Evolutionary conservation across 257 asterid genomes (phyloP).

Genomic region (Solanum gandarillasii): DNA sequence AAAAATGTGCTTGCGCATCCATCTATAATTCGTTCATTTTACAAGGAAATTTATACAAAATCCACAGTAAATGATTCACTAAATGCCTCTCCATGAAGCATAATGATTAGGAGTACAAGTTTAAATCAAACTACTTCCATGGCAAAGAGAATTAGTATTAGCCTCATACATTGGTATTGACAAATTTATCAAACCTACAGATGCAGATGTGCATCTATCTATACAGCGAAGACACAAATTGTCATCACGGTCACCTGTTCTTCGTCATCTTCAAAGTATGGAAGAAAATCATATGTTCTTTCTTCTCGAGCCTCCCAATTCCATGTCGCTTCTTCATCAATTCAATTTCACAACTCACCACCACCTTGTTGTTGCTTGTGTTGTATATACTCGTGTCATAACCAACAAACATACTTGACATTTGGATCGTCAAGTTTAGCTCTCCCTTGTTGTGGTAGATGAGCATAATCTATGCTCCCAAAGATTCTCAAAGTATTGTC

Average conservation of each 20-base stretch:
- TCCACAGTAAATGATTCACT: neutral
- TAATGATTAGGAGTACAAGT: neutral
- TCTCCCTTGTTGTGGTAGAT: neutral
- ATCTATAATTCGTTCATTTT: neutral
- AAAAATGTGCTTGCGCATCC: neutral
- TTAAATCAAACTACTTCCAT: neutral
- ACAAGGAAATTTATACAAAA: neutral
- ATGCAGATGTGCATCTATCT: neutral
- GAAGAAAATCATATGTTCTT: neutral
- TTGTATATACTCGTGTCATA: neutral
- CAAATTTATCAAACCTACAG: neutral
- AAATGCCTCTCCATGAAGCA: neutral
- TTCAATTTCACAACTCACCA: neutral
- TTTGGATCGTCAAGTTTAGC: neutral
- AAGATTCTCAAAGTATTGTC: neutral
- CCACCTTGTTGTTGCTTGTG: neutral
- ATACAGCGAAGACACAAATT: neutral
- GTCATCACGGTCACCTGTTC: neutral
- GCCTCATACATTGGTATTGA: neutral
- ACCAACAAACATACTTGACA: neutral
- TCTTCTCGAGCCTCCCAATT: neutral
- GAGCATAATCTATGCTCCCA: neutral
- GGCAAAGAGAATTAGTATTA: neutral
- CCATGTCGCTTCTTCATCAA: neutral
- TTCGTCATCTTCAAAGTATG: neutral